phyloP scores from a whole-genome alignment of 164 flowering plant genomes.

The Houttuynia cordata region DNA sequence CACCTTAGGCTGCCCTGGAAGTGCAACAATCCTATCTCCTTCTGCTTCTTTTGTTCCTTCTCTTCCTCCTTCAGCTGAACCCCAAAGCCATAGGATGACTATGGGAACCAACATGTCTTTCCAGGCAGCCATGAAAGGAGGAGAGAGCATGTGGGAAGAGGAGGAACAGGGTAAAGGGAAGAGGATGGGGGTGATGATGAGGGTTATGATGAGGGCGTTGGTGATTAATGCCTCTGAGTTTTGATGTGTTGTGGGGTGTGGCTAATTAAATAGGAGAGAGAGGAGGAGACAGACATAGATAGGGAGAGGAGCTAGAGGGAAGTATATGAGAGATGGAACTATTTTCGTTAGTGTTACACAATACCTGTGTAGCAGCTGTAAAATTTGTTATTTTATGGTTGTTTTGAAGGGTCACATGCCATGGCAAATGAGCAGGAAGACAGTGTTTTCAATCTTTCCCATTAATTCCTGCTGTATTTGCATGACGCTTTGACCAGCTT shows the following conservation, averaged over 20 bases:
- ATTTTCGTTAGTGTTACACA: too few relatives aligned
- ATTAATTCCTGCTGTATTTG: background rate
- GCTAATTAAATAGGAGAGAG: slow-evolving; percentile 4
- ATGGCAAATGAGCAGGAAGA: background rate
- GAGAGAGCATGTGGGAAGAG: background rate
- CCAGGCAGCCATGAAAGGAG: background rate
- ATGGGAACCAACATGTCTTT: background rate
- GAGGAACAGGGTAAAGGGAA: too few relatives aligned
- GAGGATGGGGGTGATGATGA: slow-evolving; percentile 3
- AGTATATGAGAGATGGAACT: background rate
- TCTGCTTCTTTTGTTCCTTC: slow-evolving; percentile 24
- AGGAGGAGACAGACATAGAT: background rate
- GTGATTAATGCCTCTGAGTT: background rate
- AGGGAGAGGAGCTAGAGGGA: background rate
- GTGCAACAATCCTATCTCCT: slow-evolving; percentile 44
- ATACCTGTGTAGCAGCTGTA: too few relatives aligned
- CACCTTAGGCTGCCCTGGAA: slow-evolving; percentile 69
- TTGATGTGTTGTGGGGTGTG: too few relatives aligned
- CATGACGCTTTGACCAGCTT: slow-evolving; percentile 1
- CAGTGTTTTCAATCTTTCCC: background rate
- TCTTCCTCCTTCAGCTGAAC: background rate
- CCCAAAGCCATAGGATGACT: background rate
- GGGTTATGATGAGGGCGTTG: background rate
- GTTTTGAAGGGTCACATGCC: too few relatives aligned
- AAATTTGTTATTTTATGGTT: too few relatives aligned